phyloP scores from a whole-genome alignment of 306 rosid species.

The Dryas alaskensis region DNA sequence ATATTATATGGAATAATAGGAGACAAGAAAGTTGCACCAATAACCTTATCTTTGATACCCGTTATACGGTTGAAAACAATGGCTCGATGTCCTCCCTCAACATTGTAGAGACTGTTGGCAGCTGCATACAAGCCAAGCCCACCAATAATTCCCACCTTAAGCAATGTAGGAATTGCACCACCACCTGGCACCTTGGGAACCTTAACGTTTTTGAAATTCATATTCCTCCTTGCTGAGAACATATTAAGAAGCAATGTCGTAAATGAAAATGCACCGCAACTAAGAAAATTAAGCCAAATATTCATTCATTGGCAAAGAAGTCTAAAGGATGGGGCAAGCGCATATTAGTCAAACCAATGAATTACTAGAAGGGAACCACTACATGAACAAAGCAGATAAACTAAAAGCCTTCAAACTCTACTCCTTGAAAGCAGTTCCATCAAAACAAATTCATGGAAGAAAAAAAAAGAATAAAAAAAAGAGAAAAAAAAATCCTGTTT shows the following conservation, averaged over 20 bases:
- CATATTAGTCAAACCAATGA: no score
- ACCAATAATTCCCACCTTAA: constrained; percentile 64
- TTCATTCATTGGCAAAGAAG: background rate
- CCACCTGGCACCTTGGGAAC: constrained; percentile 69
- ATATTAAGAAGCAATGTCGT: background rate
- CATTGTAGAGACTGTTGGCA: constrained; percentile 85
- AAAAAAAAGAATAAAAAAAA: no score
- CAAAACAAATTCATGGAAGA: no score
- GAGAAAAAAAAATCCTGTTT: no score
- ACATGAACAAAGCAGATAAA: no score
- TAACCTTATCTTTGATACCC: constrained; percentile 90
- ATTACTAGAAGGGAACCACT: no score
- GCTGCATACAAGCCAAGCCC: constrained; percentile 75
- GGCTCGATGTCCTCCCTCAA: constrained; percentile 95
- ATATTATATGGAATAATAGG: no score
- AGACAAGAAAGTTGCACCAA: background rate
- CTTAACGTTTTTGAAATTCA: constrained; percentile 49
- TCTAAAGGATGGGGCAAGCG: no score
- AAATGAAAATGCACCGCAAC: background rate
- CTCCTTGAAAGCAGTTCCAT: no score
- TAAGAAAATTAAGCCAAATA: background rate
- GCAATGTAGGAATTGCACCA: constrained; percentile 55
- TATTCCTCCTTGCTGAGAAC: constrained; percentile 16
- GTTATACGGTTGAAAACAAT: constrained; percentile 78
- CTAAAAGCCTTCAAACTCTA: no score